phyloP scores from a whole-genome alignment of 805 yeast species.

The Starmerella scarabaei region DNA sequence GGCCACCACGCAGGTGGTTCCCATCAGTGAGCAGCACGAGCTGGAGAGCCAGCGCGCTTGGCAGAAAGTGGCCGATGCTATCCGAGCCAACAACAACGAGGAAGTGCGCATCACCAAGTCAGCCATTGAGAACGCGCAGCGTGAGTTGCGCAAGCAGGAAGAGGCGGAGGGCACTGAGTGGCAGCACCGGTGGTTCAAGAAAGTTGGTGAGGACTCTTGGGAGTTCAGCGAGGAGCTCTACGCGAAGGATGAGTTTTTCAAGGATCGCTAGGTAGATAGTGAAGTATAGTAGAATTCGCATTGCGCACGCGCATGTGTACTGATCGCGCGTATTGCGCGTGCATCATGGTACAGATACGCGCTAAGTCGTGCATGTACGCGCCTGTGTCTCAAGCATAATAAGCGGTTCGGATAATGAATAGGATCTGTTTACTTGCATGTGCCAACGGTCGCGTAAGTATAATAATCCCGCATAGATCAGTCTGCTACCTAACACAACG shows the following conservation, averaged over 20 bases:
- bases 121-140: constrained; percentile 68
- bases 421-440: too few species aligned
- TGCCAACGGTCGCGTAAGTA: too few species aligned
- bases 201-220: constrained; percentile 18
- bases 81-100: constrained; percentile 60
- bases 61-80: constrained; percentile 80
- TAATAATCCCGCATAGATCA: too few species aligned
- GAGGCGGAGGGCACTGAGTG: constrained; percentile 49
- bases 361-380: too few species aligned
- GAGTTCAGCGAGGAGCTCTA: constrained; percentile 21
- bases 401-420: too few species aligned
- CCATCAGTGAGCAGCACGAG: constrained; percentile 63
- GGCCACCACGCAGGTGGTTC: constrained; percentile 58
- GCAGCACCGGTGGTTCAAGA: constrained; percentile 72
- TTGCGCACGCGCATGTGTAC: too few species aligned
- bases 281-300: too few species aligned
- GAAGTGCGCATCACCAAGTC: constrained; percentile 64
- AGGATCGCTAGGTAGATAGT: constrained; percentile 9
- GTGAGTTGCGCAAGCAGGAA: constrained; percentile 68
- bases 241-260: constrained; percentile 21
- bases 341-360: too few species aligned
- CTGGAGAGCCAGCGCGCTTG: constrained; percentile 85
- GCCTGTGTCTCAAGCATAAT: too few species aligned
- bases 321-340: too few species aligned
- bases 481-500: too few species aligned